A percentile compares a stretch with the other conserved stretches of the same genome.
Conservation (phyloP, 2,329 filamentous ascomycete genomes). For the Colletotrichum sublineola region DNA sequence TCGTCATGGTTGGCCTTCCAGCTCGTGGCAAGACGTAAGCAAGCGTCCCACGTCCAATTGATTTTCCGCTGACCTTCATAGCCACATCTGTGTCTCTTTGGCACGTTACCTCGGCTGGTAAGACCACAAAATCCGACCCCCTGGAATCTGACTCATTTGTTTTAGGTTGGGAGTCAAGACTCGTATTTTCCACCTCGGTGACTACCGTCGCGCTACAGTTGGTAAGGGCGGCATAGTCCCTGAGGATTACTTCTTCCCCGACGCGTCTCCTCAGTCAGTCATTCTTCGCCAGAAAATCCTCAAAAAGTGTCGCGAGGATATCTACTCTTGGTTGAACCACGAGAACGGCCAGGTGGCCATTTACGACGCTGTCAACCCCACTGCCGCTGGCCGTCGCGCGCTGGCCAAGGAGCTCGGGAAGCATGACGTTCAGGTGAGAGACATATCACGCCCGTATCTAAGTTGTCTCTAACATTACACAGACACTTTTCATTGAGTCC, state of each 20-base stretch:
- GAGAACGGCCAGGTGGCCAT: conserved; percentile 99
- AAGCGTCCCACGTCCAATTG: background rate
- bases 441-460: background rate
- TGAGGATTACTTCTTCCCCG: conserved; percentile 97
- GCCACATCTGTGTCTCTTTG: conserved; percentile 94
- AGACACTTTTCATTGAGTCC: conserved; percentile 97
- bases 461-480: conserved; percentile 18
- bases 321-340: conserved; percentile 95
- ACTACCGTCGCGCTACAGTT: conserved; percentile 93
- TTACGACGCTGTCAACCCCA: conserved; percentile 97
- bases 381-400: conserved; percentile 83
- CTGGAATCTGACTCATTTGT: conserved; percentile 36
- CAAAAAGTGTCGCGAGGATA: conserved; percentile 97
- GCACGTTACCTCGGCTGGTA: conserved; percentile 93
- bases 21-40: conserved; percentile 93
- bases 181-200: conserved; percentile 95
- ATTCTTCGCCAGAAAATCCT: conserved; percentile 96
- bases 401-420: conserved; percentile 98
- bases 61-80: conserved; percentile 50
- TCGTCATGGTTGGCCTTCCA: conserved; percentile 95
- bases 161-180: conserved; percentile 94
- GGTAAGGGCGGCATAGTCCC: conserved; percentile 87
- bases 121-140: conserved; percentile 46
- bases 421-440: conserved; percentile 85
- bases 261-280: conserved; percentile 93